Evolutionary conservation across 2,329 filamentous ascomycete species (phyloP), one percentile per base, ranked within the genome.

Genomic region (Claviceps paspali): DNA sequence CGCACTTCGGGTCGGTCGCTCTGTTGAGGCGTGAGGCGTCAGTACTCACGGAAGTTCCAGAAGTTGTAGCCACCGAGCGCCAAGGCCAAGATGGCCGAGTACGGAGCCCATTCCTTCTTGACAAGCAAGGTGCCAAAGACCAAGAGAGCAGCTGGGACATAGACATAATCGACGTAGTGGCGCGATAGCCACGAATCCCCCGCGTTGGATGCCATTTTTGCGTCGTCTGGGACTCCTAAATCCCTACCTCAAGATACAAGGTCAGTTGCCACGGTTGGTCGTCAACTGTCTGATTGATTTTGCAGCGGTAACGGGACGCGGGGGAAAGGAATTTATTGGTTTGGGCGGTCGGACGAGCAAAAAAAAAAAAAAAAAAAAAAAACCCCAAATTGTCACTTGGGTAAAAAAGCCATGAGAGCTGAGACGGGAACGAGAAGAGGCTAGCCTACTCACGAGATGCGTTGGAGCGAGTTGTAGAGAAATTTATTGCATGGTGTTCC

Each of bases 121-220:
- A 86, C 67, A 51, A 92, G 79, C 44, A 75, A 68, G 30, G 76
- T 79, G 49, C 84, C 85, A 36, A 85, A 60, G 42, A 95, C 64
- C 42, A 94, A 63, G 26, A 94, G 71, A 41, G 70, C 75, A n/a
- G 78, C 79, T 44, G 87, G 86, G 52, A 92, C 79, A 58, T 88
- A 86, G 50, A 92, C 73, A 53, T 81, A 82, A 60, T 85, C 76
- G 54, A 88, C 61, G 53, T 80, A 84, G 51, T 76, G 67, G 47
- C 68, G 67, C 45, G 77, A 68, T 33, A 69, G 43, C 44, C 49
- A 51, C 48, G 52, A 51, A 35, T 47, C 43, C 26, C 52, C 49
- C 36, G 40, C 28, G 19, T 44, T 47, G 37, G 52, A 43, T 40
- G 54, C 41, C 48, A 52, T 55, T 39, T n/a, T 38, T 44, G 23